Conservation (phyloP, 202 grass and related monocot species). For the Elaeis oleifera region DNA sequence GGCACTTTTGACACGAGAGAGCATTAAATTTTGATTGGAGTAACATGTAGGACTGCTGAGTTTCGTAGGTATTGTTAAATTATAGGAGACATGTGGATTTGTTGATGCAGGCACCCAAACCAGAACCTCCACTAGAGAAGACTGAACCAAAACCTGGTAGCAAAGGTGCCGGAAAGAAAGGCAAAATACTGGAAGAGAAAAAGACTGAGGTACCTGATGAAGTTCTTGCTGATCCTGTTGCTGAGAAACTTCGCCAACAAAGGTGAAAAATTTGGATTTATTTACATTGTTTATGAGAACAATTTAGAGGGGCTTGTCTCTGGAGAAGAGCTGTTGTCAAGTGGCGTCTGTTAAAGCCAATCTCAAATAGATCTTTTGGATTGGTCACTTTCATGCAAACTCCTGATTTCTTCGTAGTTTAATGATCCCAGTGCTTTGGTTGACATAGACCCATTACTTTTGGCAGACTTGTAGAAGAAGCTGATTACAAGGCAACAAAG, state of each 20-base stretch:
- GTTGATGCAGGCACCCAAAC: slow-evolving; percentile 61
- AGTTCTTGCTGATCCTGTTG: slow-evolving; percentile 55
- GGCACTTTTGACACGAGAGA: no score
- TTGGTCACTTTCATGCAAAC: not conserved
- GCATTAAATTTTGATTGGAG: not conserved
- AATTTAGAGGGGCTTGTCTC: not conserved
- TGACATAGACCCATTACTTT: slow-evolving; percentile 12
- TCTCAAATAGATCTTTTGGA: no score
- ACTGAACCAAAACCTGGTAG: slow-evolving; percentile 29
- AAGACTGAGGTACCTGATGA: slow-evolving; percentile 37
- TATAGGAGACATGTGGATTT: slow-evolving; percentile 12
- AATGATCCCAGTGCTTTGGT: no score
- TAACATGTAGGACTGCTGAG: not conserved
- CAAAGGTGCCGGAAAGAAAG: slow-evolving; percentile 63
- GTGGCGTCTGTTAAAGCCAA: no score
- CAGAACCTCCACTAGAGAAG: slow-evolving; percentile 33
- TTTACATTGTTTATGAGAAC: not conserved
- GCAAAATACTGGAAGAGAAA: slow-evolving; percentile 53
- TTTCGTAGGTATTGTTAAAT: slow-evolving; percentile 6
- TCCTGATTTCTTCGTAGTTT: not conserved
- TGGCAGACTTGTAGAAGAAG: slow-evolving; percentile 87
- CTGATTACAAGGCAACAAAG: slow-evolving; percentile 72
- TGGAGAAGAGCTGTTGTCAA: not conserved
- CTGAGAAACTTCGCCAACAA: slow-evolving; percentile 96
- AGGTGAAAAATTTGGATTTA: slow-evolving; percentile 36